A percentile compares a stretch with the other conserved stretches of the same genome.
Evolutionary conservation across 345 rosid species (phyloP).

Genomic region (Syzygium oleosum): DNA sequence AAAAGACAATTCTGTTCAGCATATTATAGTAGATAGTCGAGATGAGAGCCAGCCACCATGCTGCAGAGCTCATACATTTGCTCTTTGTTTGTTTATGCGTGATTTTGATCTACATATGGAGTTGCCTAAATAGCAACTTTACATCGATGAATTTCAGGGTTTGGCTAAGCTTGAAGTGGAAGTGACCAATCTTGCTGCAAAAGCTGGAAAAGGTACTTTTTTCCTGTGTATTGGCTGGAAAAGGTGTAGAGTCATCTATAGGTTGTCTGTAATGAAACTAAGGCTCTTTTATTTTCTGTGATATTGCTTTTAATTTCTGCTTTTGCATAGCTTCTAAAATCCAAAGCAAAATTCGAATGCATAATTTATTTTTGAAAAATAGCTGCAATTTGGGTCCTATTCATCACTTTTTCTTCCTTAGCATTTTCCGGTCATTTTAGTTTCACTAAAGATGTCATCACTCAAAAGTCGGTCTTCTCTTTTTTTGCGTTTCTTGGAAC

Average conservation of each 20-base stretch:
- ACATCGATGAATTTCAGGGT: constrained; percentile 36
- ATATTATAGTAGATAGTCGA: background rate
- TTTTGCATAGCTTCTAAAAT: background rate
- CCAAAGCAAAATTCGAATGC: too few relatives aligned
- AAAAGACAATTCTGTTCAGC: background rate
- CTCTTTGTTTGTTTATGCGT: background rate
- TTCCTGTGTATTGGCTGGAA: background rate
- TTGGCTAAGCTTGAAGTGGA: constrained; percentile 89
- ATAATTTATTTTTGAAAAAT: background rate
- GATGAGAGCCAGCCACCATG: background rate
- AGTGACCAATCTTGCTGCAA: constrained; percentile 96
- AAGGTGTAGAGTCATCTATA: background rate
- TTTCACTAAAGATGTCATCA: background rate
- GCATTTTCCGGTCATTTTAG: background rate
- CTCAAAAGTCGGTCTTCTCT: background rate
- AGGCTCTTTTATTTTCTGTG: background rate
- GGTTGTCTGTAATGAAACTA: background rate
- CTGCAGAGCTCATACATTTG: background rate
- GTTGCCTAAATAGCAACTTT: background rate
- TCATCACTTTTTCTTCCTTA: background rate
- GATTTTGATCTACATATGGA: background rate
- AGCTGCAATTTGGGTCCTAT: background rate
- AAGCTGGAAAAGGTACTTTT: constrained; percentile 96
- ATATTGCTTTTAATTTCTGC: background rate
- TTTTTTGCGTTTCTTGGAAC: background rate